Conservation (phyloP, 495 filamentous ascomycete species). For the Penicillium soppii region DNA sequence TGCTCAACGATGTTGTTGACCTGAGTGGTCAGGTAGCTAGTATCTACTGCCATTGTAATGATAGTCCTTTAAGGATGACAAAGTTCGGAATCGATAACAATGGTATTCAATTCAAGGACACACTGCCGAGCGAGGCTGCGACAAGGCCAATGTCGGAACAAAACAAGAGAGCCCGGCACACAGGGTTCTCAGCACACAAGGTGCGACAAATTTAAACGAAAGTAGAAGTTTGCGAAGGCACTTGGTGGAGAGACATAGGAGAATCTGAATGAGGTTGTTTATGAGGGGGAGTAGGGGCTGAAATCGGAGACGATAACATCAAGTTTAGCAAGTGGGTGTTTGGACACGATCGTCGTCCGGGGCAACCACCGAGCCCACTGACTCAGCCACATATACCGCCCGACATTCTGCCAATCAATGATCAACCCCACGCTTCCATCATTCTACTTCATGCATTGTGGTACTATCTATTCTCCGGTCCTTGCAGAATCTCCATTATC, state of each 20-base stretch:
- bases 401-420: slow-evolving; percentile 22
- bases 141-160: slow-evolving; percentile 17
- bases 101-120: slow-evolving; percentile 17
- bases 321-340: slow-evolving; percentile 21
- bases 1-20: slow-evolving; percentile 88
- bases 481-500: slow-evolving; percentile 14
- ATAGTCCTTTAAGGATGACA: slow-evolving; percentile 4
- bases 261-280: slow-evolving; percentile 20
- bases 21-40: slow-evolving; percentile 87
- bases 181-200: slow-evolving; percentile 19
- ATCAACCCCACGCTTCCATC: slow-evolving; percentile 16
- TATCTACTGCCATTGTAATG: slow-evolving; percentile 76
- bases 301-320: slow-evolving; percentile 26
- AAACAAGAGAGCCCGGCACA: slow-evolving; percentile 20
- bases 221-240: slow-evolving; percentile 14
- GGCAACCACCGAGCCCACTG: slow-evolving; percentile 36
- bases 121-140: slow-evolving; percentile 14
- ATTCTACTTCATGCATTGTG: slow-evolving; percentile 7
- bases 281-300: slow-evolving; percentile 25
- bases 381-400: too few relatives aligned
- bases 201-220: slow-evolving; percentile 21
- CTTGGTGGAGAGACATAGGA: slow-evolving; percentile 25
- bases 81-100: slow-evolving; percentile 9
- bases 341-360: slow-evolving; percentile 33
- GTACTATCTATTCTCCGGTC: slow-evolving; percentile 10